These are phyloP conservation scores for Serendipita vermifera DNA, from an alignment of 768 basidiomycete genomes.

Conservation along the genomic window DNA sequence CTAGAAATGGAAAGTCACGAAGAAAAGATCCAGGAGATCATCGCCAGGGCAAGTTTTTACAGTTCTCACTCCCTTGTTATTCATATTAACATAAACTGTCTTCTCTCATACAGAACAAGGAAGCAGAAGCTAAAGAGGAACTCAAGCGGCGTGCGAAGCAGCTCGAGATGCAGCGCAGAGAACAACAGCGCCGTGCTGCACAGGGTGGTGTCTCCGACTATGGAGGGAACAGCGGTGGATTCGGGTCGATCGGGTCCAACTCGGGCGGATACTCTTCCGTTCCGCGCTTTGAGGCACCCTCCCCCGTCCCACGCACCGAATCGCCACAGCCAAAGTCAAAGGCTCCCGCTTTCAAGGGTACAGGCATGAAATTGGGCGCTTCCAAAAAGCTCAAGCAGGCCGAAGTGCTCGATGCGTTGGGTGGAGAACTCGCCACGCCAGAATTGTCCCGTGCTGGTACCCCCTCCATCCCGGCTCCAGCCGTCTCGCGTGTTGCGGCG, in stretches of 20 bases:
- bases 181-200: constrained; percentile 72
- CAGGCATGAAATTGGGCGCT: constrained; percentile 86
- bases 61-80: too few species aligned
- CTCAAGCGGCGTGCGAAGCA: constrained; percentile 96
- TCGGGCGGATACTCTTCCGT: constrained; percentile 58
- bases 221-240: constrained; percentile 24
- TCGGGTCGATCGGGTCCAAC: constrained; percentile 39
- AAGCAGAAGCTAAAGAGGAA: constrained; percentile 98
- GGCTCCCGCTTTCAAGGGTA: constrained; percentile 76
- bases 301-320: constrained; percentile 28
- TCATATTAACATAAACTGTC: not conserved
- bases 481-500: constrained; percentile 28
- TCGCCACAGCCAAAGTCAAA: constrained; percentile 40
- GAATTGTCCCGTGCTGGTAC: constrained; percentile 41
- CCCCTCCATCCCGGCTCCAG: constrained; percentile 37
- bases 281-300: constrained; percentile 56
- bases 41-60: constrained; percentile 64
- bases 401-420: constrained; percentile 77
- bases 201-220: constrained; percentile 30
- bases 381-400: constrained; percentile 83
- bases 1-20: constrained; percentile 88
- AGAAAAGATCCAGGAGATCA: constrained; percentile 96
- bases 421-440: constrained; percentile 53
- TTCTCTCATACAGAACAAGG: constrained; percentile 68
- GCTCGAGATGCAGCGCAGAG: constrained; percentile 92